A percentile compares a stretch with the other conserved stretches of the same genome.
These are phyloP conservation scores for Prototheca cutis DNA, from an alignment of 163 green algal species.

Conservation along the genomic window DNA sequence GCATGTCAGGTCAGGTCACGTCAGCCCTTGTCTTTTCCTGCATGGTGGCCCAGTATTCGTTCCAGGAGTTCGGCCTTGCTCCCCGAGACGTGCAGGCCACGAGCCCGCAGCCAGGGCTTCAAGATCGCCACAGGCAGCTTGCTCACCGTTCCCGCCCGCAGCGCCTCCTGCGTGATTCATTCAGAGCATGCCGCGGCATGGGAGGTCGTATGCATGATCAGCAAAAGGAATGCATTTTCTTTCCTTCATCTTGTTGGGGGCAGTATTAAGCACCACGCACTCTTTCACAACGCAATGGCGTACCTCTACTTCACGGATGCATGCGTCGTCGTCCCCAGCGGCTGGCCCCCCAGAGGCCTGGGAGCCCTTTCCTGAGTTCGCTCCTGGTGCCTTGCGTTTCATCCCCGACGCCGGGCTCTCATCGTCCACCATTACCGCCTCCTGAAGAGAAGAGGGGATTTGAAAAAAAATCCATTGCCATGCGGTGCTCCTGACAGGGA, in stretches of 20 bases:
- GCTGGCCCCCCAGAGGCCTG: no score
- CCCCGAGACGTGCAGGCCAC: neutral
- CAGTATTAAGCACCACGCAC: no score
- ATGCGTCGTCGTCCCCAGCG: neutral
- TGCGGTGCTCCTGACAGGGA: neutral
- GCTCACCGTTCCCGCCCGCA: neutral
- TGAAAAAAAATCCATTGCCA: no score
- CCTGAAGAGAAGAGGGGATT: neutral
- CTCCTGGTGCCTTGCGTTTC: neutral
- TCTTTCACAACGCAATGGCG: no score
- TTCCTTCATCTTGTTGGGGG: no score
- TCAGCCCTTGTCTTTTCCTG: no score
- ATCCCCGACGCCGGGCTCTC: neutral
- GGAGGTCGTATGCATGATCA: no score
- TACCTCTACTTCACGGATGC: slow-evolving; percentile 5
- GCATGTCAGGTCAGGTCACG: no score
- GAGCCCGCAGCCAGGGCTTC: slow-evolving; percentile 5
- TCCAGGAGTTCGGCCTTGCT: slow-evolving; percentile 13
- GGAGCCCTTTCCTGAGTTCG: neutral
- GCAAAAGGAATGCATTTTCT: no score
- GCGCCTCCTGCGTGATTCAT: slow-evolving; percentile 9
- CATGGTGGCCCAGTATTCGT: slow-evolving; percentile 1
- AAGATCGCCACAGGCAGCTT: slow-evolving; percentile 1
- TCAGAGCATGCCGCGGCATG: no score
- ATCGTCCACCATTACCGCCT: neutral